Evolutionary conservation across 768 basidiomycete species (phyloP).

Genomic region (Chalciporus pseudorubinellus): DNA sequence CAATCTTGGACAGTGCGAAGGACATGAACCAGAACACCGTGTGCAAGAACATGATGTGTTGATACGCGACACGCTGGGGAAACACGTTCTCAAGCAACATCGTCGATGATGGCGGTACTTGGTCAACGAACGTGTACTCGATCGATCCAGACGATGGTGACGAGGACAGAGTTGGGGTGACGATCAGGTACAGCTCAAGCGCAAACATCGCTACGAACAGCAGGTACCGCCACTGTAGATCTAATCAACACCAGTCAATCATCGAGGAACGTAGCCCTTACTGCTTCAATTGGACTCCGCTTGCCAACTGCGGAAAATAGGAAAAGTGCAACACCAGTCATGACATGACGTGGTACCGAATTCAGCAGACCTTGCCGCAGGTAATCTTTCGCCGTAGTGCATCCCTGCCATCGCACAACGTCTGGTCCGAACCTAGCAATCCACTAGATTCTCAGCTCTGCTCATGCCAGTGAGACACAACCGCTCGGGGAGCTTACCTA

Average conservation of each 20-base stretch:
- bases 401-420: slow-evolving; percentile 64
- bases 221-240: slow-evolving; percentile 72
- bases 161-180: slow-evolving; percentile 52
- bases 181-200: slow-evolving; percentile 62
- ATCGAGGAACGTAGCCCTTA: slow-evolving; percentile 39
- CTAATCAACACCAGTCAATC: slow-evolving; percentile 11
- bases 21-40: slow-evolving; percentile 74
- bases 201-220: slow-evolving; percentile 62
- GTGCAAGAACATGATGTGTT: slow-evolving; percentile 76
- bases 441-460: slow-evolving; percentile 3
- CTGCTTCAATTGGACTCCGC: slow-evolving; percentile 60
- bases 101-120: slow-evolving; percentile 11
- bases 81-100: slow-evolving; percentile 43
- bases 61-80: slow-evolving; percentile 66
- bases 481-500: slow-evolving; percentile 45
- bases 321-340: slow-evolving; percentile 54
- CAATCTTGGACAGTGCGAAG: slow-evolving; percentile 68
- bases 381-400: slow-evolving; percentile 68
- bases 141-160: slow-evolving; percentile 5
- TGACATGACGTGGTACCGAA: slow-evolving; percentile 65
- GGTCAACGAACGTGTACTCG: slow-evolving; percentile 26
- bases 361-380: slow-evolving; percentile 61
- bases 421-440: slow-evolving; percentile 70
- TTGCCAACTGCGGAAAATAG: slow-evolving; percentile 63
- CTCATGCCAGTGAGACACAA: background rate